Evolutionary conservation across 805 yeast species (phyloP), one percentile per base, ranked within the genome.

Genomic region (Cyberlindnera mrakii): DNA sequence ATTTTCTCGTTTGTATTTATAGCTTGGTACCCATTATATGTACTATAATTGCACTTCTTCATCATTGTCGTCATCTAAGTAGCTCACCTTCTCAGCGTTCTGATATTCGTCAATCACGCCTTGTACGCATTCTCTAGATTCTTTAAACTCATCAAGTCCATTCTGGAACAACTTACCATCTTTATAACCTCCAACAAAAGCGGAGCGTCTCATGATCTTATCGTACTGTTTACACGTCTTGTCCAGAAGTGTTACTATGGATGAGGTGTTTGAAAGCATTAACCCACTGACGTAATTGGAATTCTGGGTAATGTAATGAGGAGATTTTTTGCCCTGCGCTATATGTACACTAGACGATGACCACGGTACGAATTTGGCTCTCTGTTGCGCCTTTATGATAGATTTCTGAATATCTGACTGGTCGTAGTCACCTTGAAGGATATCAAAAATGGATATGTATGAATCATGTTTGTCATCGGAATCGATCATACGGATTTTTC

Each of bases 361-460:
- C 89, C 96, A 85, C 0, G 96, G 93, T 3, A 87, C 87, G 65
- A 88, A 93, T 23, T 75, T 71, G 1, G 88, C 70, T 42, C 91
- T 63, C 41, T 77, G 77, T 49, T 82, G 82, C 0, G 85, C 79
- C 50, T 80, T 78, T 3, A 74, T 56, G 16, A 77, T 64, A 1
- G 85, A 88, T 56, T 80, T 82, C 40, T 81, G 81, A 3, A 85
- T 74, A 52, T 90, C 97, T 4, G 68, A 66, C 40, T 82, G 86
- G 51, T 84, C 87, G 18, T 72, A 66, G 20, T 45, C 62, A 39
- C 78, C 96, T 66, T 71, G 85, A 46, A 78, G 70, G 37, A 80
- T 75, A 68, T 87, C 83, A 40, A 87, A 68, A 47, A 85, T 72
- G 8, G 96, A 74, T 10, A 89, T 71, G 59, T 85, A 85, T 32